Evolutionary conservation across 805 yeast genomes (phyloP).

Genomic region (Myxozyma neotropica): DNA sequence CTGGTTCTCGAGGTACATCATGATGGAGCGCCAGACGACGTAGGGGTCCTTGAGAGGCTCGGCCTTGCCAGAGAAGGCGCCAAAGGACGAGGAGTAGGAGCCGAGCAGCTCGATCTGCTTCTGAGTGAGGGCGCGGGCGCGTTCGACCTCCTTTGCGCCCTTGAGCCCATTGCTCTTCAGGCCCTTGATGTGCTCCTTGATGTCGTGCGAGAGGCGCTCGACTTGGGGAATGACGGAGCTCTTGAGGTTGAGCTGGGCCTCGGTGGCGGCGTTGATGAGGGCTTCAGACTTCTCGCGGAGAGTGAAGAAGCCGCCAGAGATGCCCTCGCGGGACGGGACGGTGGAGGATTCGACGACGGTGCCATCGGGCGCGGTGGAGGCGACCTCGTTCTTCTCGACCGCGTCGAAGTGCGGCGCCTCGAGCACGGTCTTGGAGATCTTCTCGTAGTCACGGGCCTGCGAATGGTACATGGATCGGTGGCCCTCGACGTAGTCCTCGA

Average conservation of each 20-base stretch:
- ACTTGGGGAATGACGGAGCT: conserved; percentile 49
- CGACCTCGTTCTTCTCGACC: conserved; percentile 18
- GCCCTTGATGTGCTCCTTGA: conserved; percentile 50
- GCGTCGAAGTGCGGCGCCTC: conserved; percentile 45
- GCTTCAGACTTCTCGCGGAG: conserved; percentile 42
- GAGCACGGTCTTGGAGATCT: conserved; percentile 41
- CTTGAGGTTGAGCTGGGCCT: conserved; percentile 47
- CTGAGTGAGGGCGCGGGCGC: conserved; percentile 43
- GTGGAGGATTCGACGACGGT: conserved; percentile 7
- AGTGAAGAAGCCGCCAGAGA: conserved; percentile 43
- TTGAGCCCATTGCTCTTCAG: conserved; percentile 44
- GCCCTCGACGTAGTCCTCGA: conserved; percentile 41
- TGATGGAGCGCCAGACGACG: conserved; percentile 46
- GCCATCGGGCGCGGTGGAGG: background rate
- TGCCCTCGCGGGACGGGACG: conserved; percentile 34
- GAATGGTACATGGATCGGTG: conserved; percentile 39
- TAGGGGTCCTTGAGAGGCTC: conserved; percentile 53
- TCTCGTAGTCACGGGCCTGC: conserved; percentile 41
- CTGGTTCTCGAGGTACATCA: conserved; percentile 48
- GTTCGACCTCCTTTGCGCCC: conserved; percentile 46
- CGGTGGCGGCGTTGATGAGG: conserved; percentile 43
- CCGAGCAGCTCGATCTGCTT: conserved; percentile 47
- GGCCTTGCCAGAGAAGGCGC: conserved; percentile 39
- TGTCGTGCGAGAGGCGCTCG: conserved; percentile 46
- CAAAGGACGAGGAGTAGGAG: conserved; percentile 43